Percentiles rank a stretch among this genome's conserved stretches.
These are phyloP conservation scores for Cercospora berteroae DNA, from an alignment of 2,329 filamentous ascomycete species.

Conservation along the genomic window DNA sequence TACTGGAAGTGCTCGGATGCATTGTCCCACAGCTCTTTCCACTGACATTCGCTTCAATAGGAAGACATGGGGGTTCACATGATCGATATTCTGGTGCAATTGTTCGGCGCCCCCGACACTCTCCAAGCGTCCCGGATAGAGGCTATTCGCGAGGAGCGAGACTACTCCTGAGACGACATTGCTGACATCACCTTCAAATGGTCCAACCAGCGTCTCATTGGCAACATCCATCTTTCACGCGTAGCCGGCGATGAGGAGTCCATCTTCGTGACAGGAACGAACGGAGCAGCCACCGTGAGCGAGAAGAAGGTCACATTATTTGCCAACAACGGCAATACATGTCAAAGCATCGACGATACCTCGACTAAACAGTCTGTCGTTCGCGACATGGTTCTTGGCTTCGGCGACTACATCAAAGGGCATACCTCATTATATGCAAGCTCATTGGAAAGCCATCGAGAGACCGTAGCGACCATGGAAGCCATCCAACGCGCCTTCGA, in stretches of 20 bases:
- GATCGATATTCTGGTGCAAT: not conserved
- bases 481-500: not conserved
- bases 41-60: not conserved
- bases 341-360: not conserved
- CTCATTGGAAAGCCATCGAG: not conserved
- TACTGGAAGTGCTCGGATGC: not conserved
- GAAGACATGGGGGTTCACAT: not conserved
- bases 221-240: not conserved
- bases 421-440: not conserved
- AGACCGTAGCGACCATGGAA: not conserved
- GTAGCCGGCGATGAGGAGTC: not conserved
- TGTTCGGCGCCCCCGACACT: not conserved
- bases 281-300: not conserved
- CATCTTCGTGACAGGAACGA: not conserved
- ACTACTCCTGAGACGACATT: not conserved
- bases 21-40: not conserved
- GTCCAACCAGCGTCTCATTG: not conserved
- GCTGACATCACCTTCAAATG: not conserved
- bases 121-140: not conserved
- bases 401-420: not conserved
- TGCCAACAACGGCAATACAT: not conserved
- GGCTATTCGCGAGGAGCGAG: not conserved
- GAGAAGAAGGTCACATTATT: not conserved
- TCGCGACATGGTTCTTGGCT: not conserved
- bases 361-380: not conserved